Base-by-base conservation (phyloP, 345 rosid species). In the Durio zibethinus region DNA sequence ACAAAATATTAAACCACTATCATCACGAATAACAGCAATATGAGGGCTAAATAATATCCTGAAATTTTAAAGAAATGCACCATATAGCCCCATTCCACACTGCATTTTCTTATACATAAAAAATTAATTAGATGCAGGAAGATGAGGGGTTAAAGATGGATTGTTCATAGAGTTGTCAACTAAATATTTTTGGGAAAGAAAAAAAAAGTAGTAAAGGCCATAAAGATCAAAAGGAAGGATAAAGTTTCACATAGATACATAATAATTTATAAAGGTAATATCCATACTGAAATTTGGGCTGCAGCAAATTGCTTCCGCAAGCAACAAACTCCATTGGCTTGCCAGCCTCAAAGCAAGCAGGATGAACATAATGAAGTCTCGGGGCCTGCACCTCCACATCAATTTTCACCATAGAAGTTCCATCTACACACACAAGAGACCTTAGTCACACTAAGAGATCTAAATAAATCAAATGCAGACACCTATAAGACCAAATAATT, bases 301-400 rank as follows among this genome's bases (percentile, higher is more conserved):
- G 97, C 83, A 83, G 69, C 73, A 93, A 84, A 84, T 92, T 91
- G 72, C 88, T 87, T 79, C 99, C 99, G 78, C 98, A 93, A 76
- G 88, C 93, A 85, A 92, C 80, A 74, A 96, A 84, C 83, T 96
- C 98, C 63, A 93, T 84, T 59, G 98, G 97, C 80, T 86, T 90
- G 78, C 98, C 98, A 78, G 97, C 97, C 90, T 92, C 98, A 85
- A 96, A 93, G 84, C 87, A 92, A 72, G 82, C 82, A 60, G 99
- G 98, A 83, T 90, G 85, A 80, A 96, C 93, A 86, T 83, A 91
- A 78, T 92, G 97, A 85, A 93, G 97, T 82, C 85, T 87, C 2
- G 98, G 98, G 33, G 92, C 85, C 64, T 36, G 87, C 76, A 84
- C 73, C 82, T 87, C 82, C 78, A 80, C 81, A 78, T 88, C 85